Percentiles rank a stretch among this genome's conserved stretches.
Evolutionary conservation across 768 basidiomycete species (phyloP).

Genomic region (Arthromyces matolae): DNA sequence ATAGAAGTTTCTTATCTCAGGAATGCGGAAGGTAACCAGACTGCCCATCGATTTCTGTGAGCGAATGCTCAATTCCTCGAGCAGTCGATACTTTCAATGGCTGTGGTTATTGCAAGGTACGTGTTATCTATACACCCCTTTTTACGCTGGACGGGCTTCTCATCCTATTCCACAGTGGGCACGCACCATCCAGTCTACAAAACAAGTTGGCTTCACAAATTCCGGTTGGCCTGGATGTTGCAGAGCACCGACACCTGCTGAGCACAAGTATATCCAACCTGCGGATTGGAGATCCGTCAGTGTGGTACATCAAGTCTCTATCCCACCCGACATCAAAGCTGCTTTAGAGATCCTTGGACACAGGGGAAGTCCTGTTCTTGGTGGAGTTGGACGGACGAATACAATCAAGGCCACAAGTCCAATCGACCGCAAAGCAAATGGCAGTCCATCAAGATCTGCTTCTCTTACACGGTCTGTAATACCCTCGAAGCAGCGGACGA

Average conservation of each 20-base stretch:
- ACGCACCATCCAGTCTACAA: conserved; percentile 50
- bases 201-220: conserved; percentile 58
- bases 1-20: conserved; percentile 76
- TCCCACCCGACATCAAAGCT: conserved; percentile 69
- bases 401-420: conserved; percentile 28
- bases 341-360: conserved; percentile 53
- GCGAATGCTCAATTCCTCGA: conserved; percentile 13
- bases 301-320: conserved; percentile 67
- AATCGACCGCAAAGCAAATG: conserved; percentile 43
- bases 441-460: conserved; percentile 37
- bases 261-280: conserved; percentile 60
- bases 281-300: conserved; percentile 82
- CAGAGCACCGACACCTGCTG: conserved; percentile 60
- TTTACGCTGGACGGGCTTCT: conserved; percentile 16
- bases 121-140: too few relatives aligned
- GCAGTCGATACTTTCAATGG: conserved; percentile 79
- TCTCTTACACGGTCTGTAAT: conserved; percentile 29
- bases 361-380: conserved; percentile 31
- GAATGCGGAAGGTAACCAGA: conserved; percentile 77
- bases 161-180: conserved; percentile 57
- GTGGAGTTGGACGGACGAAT: conserved; percentile 25
- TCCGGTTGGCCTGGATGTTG: conserved; percentile 89
- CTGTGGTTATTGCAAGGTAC: conserved; percentile 88
- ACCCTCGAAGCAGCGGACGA: conserved; percentile 43
- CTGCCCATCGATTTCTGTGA: conserved; percentile 12